phyloP scores from a whole-genome alignment of 306 rosid genomes.

The Gastrolobium bilobum region DNA sequence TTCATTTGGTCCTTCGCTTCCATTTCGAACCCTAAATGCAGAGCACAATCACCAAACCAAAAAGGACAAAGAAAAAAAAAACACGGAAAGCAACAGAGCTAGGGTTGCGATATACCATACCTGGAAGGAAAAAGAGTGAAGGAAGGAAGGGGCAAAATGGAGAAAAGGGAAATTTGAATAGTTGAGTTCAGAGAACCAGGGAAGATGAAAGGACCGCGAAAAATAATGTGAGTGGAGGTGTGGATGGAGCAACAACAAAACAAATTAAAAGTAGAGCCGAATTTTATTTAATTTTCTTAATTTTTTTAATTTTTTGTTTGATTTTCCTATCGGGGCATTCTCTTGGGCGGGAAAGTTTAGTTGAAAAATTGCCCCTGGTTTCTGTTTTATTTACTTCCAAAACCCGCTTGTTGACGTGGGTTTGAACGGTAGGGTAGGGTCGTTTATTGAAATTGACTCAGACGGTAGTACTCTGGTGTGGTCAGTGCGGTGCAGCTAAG shows the following conservation, averaged over 20 bases:
- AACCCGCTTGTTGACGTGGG: not conserved
- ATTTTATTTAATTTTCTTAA: too few relatives aligned
- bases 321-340: not conserved
- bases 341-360: slow-evolving; percentile 71
- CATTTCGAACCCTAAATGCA: slow-evolving; percentile 66
- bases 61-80: not conserved
- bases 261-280: not conserved
- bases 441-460: not conserved
- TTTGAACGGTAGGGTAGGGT: not conserved
- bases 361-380: slow-evolving; percentile 23
- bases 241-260: slow-evolving; percentile 4
- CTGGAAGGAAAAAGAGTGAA: slow-evolving; percentile 4
- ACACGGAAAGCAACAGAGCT: not conserved
- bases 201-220: slow-evolving; percentile 41
- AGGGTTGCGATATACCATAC: slow-evolving; percentile 36
- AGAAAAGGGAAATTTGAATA: not conserved
- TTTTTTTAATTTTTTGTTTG: not conserved
- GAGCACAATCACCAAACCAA: not conserved
- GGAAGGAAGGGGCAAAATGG: not conserved
- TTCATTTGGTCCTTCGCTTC: slow-evolving; percentile 49
- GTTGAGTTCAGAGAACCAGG: slow-evolving; percentile 32
- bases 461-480: not conserved
- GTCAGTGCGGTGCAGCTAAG: not conserved
- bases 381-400: slow-evolving; percentile 45
- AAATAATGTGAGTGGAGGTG: not conserved